phyloP scores from a whole-genome alignment of 495 filamentous ascomycete genomes.

The Penicillium flavigenum region DNA sequence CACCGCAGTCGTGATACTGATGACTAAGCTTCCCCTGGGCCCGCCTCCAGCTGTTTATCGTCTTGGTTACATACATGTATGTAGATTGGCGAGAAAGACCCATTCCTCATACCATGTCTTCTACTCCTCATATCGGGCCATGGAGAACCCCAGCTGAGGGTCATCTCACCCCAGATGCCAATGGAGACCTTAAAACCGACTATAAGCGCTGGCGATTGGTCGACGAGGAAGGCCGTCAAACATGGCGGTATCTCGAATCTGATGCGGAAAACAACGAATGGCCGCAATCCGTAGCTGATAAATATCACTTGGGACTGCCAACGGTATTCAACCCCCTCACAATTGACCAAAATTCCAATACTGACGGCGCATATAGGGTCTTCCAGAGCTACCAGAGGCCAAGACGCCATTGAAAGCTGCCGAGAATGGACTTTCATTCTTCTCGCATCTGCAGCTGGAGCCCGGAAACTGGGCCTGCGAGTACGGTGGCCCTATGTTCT shows the following conservation, averaged over 20 bases:
- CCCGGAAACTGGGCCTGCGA: slow-evolving; percentile 96
- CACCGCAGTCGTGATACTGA: slow-evolving; percentile 26
- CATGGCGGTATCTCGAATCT: slow-evolving; percentile 87
- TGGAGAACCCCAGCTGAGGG: slow-evolving; percentile 45
- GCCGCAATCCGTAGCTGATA: slow-evolving; percentile 84
- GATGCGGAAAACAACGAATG: slow-evolving; percentile 72
- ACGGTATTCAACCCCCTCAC: slow-evolving; percentile 42
- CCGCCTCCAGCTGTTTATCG: slow-evolving; percentile 9
- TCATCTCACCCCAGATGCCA: slow-evolving; percentile 38
- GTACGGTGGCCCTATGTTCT: slow-evolving; percentile 88
- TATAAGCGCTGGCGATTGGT: slow-evolving; percentile 78
- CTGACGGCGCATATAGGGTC: slow-evolving; percentile 49
- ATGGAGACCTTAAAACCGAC: slow-evolving; percentile 63
- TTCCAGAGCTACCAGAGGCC: slow-evolving; percentile 67
- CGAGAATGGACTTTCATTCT: slow-evolving; percentile 83
- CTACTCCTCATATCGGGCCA: slow-evolving; percentile 34
- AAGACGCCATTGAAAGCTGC: slow-evolving; percentile 73
- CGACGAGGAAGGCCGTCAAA: slow-evolving; percentile 80
- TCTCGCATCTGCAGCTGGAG: slow-evolving; percentile 82
- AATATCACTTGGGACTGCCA: slow-evolving; percentile 75
- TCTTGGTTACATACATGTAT: not conserved
- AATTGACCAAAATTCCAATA: not conserved
- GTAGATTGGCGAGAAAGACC: slow-evolving; percentile 3
- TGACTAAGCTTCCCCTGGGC: slow-evolving; percentile 27
- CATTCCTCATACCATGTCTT: slow-evolving; percentile 25